Evolutionary conservation across 2,329 filamentous ascomycete genomes (phyloP).

Genomic region (Penicillium glabrum): DNA sequence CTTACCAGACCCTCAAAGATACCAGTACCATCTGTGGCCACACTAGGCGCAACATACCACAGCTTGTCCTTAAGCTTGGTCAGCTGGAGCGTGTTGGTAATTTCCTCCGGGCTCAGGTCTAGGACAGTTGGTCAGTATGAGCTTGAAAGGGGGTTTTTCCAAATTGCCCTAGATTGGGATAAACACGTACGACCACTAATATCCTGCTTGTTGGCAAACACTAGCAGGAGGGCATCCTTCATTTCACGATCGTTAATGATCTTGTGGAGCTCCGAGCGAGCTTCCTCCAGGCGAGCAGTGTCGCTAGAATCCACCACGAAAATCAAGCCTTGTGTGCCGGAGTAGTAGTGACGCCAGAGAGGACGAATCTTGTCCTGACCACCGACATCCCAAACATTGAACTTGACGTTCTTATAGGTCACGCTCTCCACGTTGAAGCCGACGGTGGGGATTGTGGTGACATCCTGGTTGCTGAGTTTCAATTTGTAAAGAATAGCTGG

Average conservation of each 20-base stretch:
- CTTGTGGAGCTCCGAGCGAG: constrained; percentile 87
- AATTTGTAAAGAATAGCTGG: constrained; percentile 92
- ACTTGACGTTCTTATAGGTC: constrained; percentile 99
- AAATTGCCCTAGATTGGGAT: not conserved
- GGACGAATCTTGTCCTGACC: constrained; percentile 98
- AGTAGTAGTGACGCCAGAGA: constrained; percentile 97
- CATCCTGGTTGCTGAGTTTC: constrained; percentile 89
- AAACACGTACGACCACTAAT: constrained; percentile 67
- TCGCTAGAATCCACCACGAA: constrained; percentile 98
- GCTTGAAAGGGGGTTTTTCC: not conserved
- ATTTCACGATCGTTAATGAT: constrained; percentile 98
- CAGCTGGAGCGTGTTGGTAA: constrained; percentile 75
- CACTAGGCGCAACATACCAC: constrained; percentile 82
- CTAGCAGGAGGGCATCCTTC: constrained; percentile 88
- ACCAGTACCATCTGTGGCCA: constrained; percentile 77
- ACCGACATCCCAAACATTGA: constrained; percentile 98
- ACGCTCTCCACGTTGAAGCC: constrained; percentile 99
- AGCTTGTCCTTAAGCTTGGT: constrained; percentile 77
- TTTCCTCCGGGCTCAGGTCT: constrained; percentile 78
- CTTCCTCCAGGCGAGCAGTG: constrained; percentile 86
- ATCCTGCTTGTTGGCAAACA: constrained; percentile 99
- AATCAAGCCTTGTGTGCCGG: constrained; percentile 93
- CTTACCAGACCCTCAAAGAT: constrained; percentile 74
- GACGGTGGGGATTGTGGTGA: constrained; percentile 97
- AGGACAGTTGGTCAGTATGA: constrained; percentile 15